Percentiles rank a stretch among this genome's conserved stretches.
These are phyloP conservation scores for Hypoxylon crocopeplum DNA, from an alignment of 495 filamentous ascomycete genomes.

Conservation along the genomic window DNA sequence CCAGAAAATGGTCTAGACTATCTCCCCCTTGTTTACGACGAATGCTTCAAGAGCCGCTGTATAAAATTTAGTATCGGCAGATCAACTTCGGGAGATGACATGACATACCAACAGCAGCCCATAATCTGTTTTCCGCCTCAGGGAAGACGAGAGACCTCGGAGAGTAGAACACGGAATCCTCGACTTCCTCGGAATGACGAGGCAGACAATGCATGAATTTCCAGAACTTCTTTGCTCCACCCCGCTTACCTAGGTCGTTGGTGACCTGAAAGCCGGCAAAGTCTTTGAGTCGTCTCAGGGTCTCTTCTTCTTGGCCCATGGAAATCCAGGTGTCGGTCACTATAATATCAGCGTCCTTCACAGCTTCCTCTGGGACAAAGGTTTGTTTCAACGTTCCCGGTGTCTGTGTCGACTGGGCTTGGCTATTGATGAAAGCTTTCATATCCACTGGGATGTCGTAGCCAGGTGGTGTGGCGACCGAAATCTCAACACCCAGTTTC, in stretches of 20 bases:
- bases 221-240: constrained; percentile 88
- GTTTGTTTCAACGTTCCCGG: constrained; percentile 78
- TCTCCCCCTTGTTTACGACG: constrained; percentile 85
- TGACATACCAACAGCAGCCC: constrained; percentile 76
- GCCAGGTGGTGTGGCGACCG: constrained; percentile 83
- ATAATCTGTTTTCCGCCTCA: constrained; percentile 93
- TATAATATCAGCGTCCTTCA: constrained; percentile 86
- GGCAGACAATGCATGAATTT: constrained; percentile 99
- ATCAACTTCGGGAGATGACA: not conserved
- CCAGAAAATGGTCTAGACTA: constrained; percentile 35
- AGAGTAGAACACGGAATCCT: constrained; percentile 92
- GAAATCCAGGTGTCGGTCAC: constrained; percentile 98
- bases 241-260: constrained; percentile 76
- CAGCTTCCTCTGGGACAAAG: constrained; percentile 81
- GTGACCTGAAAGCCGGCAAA: constrained; percentile 94
- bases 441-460: constrained; percentile 80
- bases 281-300: constrained; percentile 72
- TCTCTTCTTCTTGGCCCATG: constrained; percentile 94
- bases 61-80: constrained; percentile 24
- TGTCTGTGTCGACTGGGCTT: constrained; percentile 59
- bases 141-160: constrained; percentile 82
- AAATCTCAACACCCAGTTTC: constrained; percentile 85
- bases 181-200: constrained; percentile 92
- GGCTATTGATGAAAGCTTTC: constrained; percentile 68
- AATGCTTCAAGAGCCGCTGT: constrained; percentile 83